A percentile compares a stretch with the other conserved stretches of the same genome.
phyloP scores from a whole-genome alignment of 805 yeast genomes.

The Candida caryicola region DNA sequence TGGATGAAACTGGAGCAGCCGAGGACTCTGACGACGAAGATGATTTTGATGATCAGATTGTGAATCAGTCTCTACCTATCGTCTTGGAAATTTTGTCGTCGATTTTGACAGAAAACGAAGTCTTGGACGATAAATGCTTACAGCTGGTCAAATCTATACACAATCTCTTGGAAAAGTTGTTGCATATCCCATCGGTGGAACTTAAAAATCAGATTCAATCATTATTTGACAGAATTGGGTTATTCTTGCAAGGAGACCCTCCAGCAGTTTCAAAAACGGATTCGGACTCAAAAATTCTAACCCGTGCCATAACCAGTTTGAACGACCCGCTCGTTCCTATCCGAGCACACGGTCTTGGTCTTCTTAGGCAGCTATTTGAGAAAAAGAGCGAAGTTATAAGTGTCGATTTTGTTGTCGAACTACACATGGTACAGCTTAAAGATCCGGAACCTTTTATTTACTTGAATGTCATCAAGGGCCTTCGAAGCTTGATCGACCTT shows the following conservation, averaged over 20 bases:
- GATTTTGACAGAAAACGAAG: constrained; percentile 29
- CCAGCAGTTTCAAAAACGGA: constrained; percentile 21
- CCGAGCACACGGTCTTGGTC: constrained; percentile 77
- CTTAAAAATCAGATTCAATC: constrained; percentile 20
- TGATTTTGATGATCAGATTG: constrained; percentile 19
- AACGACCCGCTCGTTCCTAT: constrained; percentile 81
- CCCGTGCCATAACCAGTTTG: constrained; percentile 62
- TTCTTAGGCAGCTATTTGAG: constrained; percentile 55
- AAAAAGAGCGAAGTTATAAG: constrained; percentile 50
- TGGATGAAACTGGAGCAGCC: constrained; percentile 7
- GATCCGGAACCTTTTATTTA: constrained; percentile 88
- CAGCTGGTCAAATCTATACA: constrained; percentile 27
- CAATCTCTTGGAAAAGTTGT: constrained; percentile 11
- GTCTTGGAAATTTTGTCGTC: constrained; percentile 38
- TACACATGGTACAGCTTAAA: constrained; percentile 62
- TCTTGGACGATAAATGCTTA: constrained; percentile 28
- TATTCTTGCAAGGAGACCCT: constrained; percentile 25
- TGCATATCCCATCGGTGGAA: constrained; percentile 1
- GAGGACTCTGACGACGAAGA: constrained; percentile 31
- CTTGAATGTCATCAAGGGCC: constrained; percentile 76
- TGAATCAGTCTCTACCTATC: constrained; percentile 22
- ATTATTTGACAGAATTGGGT: constrained; percentile 27
- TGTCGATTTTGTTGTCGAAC: constrained; percentile 51
- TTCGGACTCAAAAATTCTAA: constrained; percentile 40
- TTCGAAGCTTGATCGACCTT: constrained; percentile 55